These are phyloP conservation scores for Byssoonygena ceratinophila DNA, from an alignment of 2,329 filamentous ascomycete genomes.

Conservation along the genomic window DNA sequence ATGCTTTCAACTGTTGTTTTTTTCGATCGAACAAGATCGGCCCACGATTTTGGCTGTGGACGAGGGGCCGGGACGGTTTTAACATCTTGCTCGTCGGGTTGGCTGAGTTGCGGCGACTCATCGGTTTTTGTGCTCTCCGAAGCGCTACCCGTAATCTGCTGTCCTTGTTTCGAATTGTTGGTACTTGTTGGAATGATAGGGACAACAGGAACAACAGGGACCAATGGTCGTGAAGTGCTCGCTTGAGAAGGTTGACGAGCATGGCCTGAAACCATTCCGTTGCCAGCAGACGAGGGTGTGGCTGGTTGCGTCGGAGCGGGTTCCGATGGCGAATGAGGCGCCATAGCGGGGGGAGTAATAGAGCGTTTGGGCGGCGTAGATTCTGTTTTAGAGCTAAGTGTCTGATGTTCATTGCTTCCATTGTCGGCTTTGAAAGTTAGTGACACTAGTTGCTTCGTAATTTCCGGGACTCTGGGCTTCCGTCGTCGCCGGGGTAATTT, in stretches of 20 bases:
- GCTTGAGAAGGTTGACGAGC: conserved; percentile 26
- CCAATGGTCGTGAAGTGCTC: conserved; percentile 35
- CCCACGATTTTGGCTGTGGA: conserved; percentile 56
- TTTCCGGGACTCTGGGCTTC: conserved; percentile 28
- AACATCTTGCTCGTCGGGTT: conserved; percentile 11
- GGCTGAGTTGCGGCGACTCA: conserved; percentile 11
- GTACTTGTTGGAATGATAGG: conserved; percentile 36
- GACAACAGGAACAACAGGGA: conserved; percentile 33
- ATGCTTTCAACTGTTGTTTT: conserved; percentile 27
- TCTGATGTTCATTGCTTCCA: conserved; percentile 20
- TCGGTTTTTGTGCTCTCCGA: conserved; percentile 3
- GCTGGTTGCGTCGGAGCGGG: conserved; percentile 45
- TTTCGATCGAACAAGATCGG: conserved; percentile 53
- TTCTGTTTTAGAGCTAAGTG: conserved; percentile 15
- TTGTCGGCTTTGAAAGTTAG: conserved; percentile 40
- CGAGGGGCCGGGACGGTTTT: conserved; percentile 26
- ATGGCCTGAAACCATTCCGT: conserved; percentile 26
- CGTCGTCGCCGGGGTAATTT: conserved; percentile 41
- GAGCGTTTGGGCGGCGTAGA: conserved; percentile 20
- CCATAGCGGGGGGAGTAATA: conserved; percentile 48
- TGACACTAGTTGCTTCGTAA: conserved; percentile 33
- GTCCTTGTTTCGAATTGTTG: conserved; percentile 25
- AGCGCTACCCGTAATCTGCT: conserved; percentile 3
- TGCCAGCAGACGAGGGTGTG: conserved; percentile 44
- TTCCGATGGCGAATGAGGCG: conserved; percentile 50